A percentile compares a stretch with the other conserved stretches of the same genome.
These are phyloP conservation scores for Linum usitatissimum DNA, from an alignment of 345 rosid species.

Conservation along the genomic window DNA sequence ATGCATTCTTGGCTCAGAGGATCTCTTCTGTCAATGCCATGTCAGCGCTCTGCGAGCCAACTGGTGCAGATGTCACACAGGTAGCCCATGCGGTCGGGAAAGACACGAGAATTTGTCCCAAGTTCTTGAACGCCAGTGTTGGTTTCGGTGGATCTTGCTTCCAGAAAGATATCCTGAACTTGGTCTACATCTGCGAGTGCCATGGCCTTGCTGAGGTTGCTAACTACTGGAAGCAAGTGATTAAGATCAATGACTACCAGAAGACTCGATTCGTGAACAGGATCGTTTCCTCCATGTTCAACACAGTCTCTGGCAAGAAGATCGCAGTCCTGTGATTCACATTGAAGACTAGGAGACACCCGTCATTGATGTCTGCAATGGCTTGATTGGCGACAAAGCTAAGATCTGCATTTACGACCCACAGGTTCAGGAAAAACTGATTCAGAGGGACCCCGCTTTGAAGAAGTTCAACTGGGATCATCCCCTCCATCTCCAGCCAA, in stretches of 20 bases:
- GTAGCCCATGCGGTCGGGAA: conserved; percentile 17
- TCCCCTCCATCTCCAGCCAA: conserved; percentile 15
- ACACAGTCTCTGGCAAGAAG: conserved; percentile 16
- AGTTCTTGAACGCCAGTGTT: conserved; percentile 18
- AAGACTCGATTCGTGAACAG: conserved; percentile 13
- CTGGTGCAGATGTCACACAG: conserved; percentile 14
- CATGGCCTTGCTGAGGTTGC: conserved; percentile 16
- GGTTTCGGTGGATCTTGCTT: conserved; percentile 20
- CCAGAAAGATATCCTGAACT: conserved; percentile 18
- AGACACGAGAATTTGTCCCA: conserved; percentile 16
- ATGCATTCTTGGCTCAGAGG: conserved; percentile 23
- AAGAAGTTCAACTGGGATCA: conserved; percentile 16
- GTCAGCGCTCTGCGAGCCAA: conserved; percentile 23
- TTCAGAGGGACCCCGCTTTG: conserved; percentile 13
- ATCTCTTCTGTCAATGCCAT: conserved; percentile 26
- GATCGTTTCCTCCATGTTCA: conserved; percentile 14
- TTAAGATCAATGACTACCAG: conserved; percentile 16
- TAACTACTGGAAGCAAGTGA: conserved; percentile 19
- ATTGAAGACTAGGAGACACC: conserved; percentile 16
- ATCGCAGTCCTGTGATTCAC: conserved; percentile 14
- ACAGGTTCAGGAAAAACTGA: conserved; percentile 10
- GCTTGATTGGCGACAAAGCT: conserved; percentile 13
- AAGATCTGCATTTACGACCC: conserved; percentile 14
- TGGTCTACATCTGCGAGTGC: conserved; percentile 19
- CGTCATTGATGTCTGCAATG: conserved; percentile 17